Base-by-base conservation (phyloP, 192 early-diverging fungal species). In the Entophlyctis luteolus region DNA sequence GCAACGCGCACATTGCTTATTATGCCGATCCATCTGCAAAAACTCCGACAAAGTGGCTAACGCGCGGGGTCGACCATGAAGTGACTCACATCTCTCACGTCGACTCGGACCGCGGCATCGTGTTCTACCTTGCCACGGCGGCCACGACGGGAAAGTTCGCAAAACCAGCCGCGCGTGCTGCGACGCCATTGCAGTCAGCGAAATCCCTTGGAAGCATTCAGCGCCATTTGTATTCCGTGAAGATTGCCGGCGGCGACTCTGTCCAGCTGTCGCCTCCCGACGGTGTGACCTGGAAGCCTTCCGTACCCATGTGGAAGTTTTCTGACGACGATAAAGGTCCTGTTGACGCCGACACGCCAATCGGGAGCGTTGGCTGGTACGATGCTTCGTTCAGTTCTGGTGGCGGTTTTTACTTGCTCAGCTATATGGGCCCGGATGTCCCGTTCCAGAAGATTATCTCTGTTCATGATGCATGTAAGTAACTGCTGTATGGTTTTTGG, bases 371-470 rank as follows among this genome's bases (percentile, higher is more conserved):
- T 27, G 91, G 86, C 2, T 89, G 79, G 59, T 97, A 93, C 59
- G 54, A 65, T 4, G 89, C 82, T 0, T 73, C 69, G 4, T 93
- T 97, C 71, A 94, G 93, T 6, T 80, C 87, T 0, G 79, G 82
- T 3, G 84, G 77, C 46, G 78, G 80, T 20, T 94, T 90, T 72
- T 92, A 91, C 57, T 55, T 84, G 50, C 74, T 96, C 16, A 74
- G 77, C n/a, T 94, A 96, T 57, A 68, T 77, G 23, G 96, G 96
- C 0, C 96, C 96, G 2, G 85, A 85, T 63, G 75, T 93, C 3
- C 94, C 94, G 12, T 91, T 83, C 79, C 84, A 88, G 67, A 79
- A 77, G n/a, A 81, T 79, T 6, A 34, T 60, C 25, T 37, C 36
- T 5, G 18, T 67, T 3, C 27, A 63, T 46, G 58, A 71, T n/a